These are phyloP conservation scores for Saccharomyces pastorianus DNA, from an alignment of 1,139 yeast species.

Conservation along the genomic window DNA sequence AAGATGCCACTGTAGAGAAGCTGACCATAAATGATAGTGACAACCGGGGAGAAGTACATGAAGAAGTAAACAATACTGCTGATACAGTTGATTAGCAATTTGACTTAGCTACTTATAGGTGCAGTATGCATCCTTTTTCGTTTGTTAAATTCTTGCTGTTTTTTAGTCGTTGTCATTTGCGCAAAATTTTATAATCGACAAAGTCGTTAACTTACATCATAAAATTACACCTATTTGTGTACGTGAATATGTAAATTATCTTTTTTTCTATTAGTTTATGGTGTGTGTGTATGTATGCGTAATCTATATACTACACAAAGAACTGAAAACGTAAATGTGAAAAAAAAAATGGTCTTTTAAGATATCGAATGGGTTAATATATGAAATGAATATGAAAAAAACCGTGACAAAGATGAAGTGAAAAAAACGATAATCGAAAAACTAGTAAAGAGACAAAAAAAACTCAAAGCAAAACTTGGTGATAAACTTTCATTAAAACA, in stretches of 20 bases:
- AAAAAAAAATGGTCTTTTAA: background rate
- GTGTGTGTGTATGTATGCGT: background rate
- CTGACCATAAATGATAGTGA: conserved; percentile 9
- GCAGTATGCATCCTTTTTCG: background rate
- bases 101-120: background rate
- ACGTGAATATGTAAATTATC: background rate
- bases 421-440: no score
- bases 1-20: conserved; percentile 7
- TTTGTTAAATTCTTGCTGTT: background rate
- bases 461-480: background rate
- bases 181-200: no score
- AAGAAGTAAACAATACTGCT: conserved; percentile 18
- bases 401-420: background rate
- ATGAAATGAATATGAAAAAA: background rate
- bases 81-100: conserved; percentile 31
- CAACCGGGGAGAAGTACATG: conserved; percentile 9
- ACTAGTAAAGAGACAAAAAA: background rate
- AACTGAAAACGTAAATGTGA: background rate
- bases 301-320: background rate
- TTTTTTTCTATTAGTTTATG: background rate
- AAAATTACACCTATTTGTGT: background rate
- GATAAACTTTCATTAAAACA: background rate
- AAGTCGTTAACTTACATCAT: background rate
- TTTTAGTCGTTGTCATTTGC: background rate
- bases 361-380: background rate